Conservation (phyloP, 2,329 filamentous ascomycete species). For the Cladosporium sphaerospermum region DNA sequence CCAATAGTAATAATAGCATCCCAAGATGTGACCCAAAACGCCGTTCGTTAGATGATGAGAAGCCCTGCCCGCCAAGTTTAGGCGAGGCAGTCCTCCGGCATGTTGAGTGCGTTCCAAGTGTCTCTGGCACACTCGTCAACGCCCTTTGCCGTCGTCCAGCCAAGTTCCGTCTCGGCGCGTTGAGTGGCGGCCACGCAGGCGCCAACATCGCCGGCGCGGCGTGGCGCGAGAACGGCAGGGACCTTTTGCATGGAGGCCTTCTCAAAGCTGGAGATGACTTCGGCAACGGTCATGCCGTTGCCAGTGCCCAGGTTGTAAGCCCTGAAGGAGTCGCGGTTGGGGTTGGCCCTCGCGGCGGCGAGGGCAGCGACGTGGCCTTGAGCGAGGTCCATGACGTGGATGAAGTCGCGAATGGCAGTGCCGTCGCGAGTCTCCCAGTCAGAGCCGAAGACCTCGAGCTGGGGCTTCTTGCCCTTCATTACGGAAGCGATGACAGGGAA, state of each 20-base stretch:
- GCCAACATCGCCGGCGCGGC: conserved; percentile 37
- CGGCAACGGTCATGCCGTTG: conserved; percentile 37
- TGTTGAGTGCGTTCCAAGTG: conserved; percentile 30
- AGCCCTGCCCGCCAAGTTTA: background rate
- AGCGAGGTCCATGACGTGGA: conserved; percentile 61
- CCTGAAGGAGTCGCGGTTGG: conserved; percentile 29
- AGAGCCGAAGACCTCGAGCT: conserved; percentile 56
- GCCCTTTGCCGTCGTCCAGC: conserved; percentile 33
- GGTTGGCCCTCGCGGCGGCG: conserved; percentile 29
- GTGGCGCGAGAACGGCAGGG: conserved; percentile 31
- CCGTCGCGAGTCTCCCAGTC: conserved; percentile 62
- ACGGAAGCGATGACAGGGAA: conserved; percentile 59
- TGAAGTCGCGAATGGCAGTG: conserved; percentile 61
- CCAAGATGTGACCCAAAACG: background rate
- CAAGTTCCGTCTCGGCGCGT: conserved; percentile 34
- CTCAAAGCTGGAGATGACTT: conserved; percentile 36
- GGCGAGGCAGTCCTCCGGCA: conserved; percentile 8
- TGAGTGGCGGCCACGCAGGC: conserved; percentile 36
- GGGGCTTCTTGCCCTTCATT: conserved; percentile 48
- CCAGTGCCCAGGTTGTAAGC: conserved; percentile 40
- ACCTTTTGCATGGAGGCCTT: conserved; percentile 31
- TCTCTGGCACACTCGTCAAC: conserved; percentile 33
- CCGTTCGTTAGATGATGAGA: background rate
- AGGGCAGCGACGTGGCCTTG: conserved; percentile 59
- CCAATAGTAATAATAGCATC: background rate